A percentile compares a stretch with the other conserved stretches of the same genome.
Evolutionary conservation across 208 protist species (phyloP).

Genomic region (Crithidia thermophila): DNA sequence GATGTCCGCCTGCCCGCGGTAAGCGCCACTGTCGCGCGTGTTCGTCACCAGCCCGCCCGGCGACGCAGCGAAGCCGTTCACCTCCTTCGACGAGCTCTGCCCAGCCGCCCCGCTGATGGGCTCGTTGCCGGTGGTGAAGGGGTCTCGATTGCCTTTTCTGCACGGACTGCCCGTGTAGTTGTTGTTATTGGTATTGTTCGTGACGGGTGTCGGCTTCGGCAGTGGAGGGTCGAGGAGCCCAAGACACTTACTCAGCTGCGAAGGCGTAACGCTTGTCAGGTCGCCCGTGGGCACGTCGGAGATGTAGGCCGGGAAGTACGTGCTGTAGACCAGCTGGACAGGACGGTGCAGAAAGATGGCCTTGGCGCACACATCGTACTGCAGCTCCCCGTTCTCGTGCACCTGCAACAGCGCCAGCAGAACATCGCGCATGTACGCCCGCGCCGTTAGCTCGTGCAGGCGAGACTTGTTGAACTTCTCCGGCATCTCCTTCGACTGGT

Average conservation of each 20-base stretch:
- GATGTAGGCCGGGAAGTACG: constrained; percentile 81
- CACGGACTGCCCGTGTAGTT: background rate
- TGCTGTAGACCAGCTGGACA: constrained; percentile 55
- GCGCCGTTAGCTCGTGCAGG: constrained; percentile 78
- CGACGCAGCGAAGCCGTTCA: background rate
- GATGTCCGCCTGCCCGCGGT: constrained; percentile 1
- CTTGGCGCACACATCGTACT: constrained; percentile 75
- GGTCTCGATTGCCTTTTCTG: background rate
- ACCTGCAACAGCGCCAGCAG: constrained; percentile 78
- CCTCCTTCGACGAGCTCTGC: background rate
- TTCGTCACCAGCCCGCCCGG: background rate
- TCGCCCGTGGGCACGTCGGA: constrained; percentile 60
- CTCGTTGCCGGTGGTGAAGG: constrained; percentile 5
- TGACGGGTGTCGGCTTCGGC: constrained; percentile 12
- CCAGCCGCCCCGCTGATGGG: constrained; percentile 8
- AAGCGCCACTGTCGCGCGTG: too few species aligned
- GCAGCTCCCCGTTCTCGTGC: constrained; percentile 68
- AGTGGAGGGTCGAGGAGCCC: constrained; percentile 36
- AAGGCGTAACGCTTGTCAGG: constrained; percentile 36
- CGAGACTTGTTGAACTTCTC: constrained; percentile 46
- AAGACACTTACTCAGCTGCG: constrained; percentile 37
- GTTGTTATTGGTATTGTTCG: background rate
- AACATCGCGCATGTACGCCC: constrained; percentile 80
- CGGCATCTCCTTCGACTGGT: constrained; percentile 54
- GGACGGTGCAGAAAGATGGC: constrained; percentile 62